phyloP scores from a whole-genome alignment of 2,329 filamentous ascomycete genomes.

The Xylariaceae sp. region DNA sequence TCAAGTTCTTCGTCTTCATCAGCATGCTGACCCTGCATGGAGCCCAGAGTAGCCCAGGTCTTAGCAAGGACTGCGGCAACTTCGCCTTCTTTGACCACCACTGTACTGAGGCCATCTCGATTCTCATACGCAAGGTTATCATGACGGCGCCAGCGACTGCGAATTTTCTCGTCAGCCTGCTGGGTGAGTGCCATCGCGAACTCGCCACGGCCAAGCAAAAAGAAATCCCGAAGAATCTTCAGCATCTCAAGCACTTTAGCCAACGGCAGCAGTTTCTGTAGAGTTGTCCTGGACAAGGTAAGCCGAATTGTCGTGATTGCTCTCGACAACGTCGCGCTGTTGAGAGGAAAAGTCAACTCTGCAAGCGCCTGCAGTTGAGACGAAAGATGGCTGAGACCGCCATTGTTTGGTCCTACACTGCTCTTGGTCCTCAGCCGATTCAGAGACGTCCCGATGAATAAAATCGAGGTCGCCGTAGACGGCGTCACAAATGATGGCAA shows the following conservation, averaged over 20 bases:
- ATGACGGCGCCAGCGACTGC: conserved; percentile 70
- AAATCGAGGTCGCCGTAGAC: conserved; percentile 76
- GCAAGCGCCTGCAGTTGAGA: conserved; percentile 72
- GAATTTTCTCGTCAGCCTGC: conserved; percentile 79
- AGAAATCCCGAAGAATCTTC: conserved; percentile 79
- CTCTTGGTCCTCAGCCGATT: conserved; percentile 73
- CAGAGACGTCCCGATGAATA: conserved; percentile 88
- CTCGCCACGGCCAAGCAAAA: conserved; percentile 84
- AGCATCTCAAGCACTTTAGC: conserved; percentile 76
- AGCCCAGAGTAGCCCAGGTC: conserved; percentile 79
- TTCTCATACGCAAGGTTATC: conserved; percentile 62
- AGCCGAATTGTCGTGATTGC: conserved; percentile 76
- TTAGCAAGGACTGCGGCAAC: conserved; percentile 74
- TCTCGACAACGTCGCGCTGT: conserved; percentile 68
- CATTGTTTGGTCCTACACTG: conserved; percentile 46
- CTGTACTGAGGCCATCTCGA: conserved; percentile 60
- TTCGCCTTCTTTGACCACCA: conserved; percentile 84
- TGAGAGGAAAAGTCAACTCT: conserved; percentile 72
- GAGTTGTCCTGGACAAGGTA: conserved; percentile 79
- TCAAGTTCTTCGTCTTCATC: conserved; percentile 86
- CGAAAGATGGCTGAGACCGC: conserved; percentile 63
- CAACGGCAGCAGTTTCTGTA: conserved; percentile 81
- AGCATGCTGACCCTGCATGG: conserved; percentile 67
- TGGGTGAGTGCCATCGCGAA: conserved; percentile 86
- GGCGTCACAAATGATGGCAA: conserved; percentile 79